Evolutionary conservation across 495 filamentous ascomycete species (phyloP).

Genomic region (Penicillium bovifimosum): DNA sequence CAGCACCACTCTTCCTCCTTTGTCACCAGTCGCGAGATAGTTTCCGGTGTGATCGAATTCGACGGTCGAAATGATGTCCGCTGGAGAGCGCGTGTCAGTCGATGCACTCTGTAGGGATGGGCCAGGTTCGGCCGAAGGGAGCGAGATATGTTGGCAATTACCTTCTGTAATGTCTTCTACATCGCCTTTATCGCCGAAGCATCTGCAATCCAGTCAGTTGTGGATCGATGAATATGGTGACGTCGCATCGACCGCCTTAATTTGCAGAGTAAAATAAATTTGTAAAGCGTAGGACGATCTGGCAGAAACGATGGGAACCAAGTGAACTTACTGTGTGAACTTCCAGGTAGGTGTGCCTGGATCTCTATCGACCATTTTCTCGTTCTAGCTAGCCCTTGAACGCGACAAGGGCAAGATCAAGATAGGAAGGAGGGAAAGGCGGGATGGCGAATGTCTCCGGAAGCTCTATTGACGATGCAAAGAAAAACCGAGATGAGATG

Average conservation of each 20-base stretch:
- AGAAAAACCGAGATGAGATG: conserved; percentile 2
- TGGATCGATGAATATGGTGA: neutral
- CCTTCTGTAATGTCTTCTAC: conserved; percentile 99
- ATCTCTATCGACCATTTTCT: conserved; percentile 93
- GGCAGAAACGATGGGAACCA: neutral
- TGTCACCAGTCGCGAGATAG: conserved; percentile 95
- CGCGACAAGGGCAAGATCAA: conserved; percentile 10
- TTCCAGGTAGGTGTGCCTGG: conserved; percentile 94
- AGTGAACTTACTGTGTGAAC: conserved; percentile 91
- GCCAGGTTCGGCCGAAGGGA: conserved; percentile 5
- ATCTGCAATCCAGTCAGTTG: conserved; percentile 51
- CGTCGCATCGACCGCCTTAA: neutral
- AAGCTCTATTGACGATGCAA: conserved; percentile 20
- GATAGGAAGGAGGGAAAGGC: conserved; percentile 11
- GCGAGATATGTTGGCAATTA: conserved; percentile 30
- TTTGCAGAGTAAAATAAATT: neutral
- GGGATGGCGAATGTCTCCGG: conserved; percentile 9
- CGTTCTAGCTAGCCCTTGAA: conserved; percentile 42
- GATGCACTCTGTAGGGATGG: neutral
- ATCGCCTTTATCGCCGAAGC: conserved; percentile 99
- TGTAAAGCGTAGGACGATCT: neutral
- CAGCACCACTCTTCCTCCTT: conserved; percentile 91
- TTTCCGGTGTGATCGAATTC: conserved; percentile 99
- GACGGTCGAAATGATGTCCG: conserved; percentile 98
- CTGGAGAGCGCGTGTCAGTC: conserved; percentile 40